Evolutionary conservation across 495 filamentous ascomycete genomes (phyloP), one percentile per base, ranked within the genome.

Genomic region (Penicillium psychrofluorescens): DNA sequence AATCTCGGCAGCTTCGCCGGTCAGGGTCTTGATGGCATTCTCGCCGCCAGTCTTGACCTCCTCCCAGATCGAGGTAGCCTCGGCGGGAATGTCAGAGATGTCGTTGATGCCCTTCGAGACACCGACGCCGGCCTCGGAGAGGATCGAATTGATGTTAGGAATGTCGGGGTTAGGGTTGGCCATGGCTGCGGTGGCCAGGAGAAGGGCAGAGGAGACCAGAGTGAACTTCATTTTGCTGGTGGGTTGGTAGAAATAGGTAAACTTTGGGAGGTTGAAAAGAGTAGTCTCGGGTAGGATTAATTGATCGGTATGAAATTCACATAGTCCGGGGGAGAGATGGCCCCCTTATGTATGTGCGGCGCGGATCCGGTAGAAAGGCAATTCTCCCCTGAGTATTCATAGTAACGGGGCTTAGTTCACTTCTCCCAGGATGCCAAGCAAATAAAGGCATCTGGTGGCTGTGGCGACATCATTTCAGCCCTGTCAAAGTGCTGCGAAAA

Each of bases 221-320:
- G 51, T 51, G 51, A 61, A 55, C 55, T 61, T 61, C 57, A 61
- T 61, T 44, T 30, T 54, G 49, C 16, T 29, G 11, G 43, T 37
- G 33, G 28, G 32, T 34, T 14, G 28, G 30, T 15, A 41, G 28
- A 22, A 22, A 4, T 0, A 22, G 22, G 22, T 6, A 22, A 6
- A 22, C 22, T 22, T 22, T 22, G 1, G 22, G 22, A 22, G 22
- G 22, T 22, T 2, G 22, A 22, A 3, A 22, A 22, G 22, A 22
- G 22, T 22, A 22, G 22, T 22, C 4, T 22, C 22, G 6, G 22
- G 22, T 22, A 6, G 22, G 6, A 22, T 22, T 22, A 22, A 4
- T 22, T 6, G 22, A 22, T 22, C 22, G 22, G 6, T 22, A 22
- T 22, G 22, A 7, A 34, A 34, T 34, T 12, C 9, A 34, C 15